Base-by-base conservation (phyloP, 805 yeast genomes). In the Kodamaea lidongshanica region DNA sequence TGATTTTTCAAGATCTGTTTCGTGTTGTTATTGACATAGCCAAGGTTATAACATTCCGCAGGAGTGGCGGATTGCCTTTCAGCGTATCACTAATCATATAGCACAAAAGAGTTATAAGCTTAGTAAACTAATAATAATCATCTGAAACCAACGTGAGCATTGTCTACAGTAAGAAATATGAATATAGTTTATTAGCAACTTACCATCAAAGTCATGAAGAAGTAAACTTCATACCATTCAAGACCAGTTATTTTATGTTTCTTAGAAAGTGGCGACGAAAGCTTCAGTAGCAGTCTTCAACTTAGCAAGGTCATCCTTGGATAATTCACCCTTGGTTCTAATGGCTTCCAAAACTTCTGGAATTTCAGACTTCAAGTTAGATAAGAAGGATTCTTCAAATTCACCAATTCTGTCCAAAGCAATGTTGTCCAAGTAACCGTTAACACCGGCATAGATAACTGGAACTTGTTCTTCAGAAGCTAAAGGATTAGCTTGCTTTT, bases 391-490 rank as follows among this genome's bases (percentile, higher is more conserved):
- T 54, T 77, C 70, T 80, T 92, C 99, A 61, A 84, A 92, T 64
- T 82, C 84, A 64, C 72, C 86, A 56, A 92, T 77, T 69, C 85
- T 82, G 61, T 79, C 77, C 50, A 89, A 70, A 50, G 92, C 83
- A 54, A 92, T 60, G 51, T 68, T 58, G 67, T 92, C 99, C 61
- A 92, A 80, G 88, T 60, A 87, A 79, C 99, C 99, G 80, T 89
- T 88, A 60, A 94, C 98, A 89, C 99, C 99, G 47, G 97, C 98
- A 78, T 67, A 92, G 64, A 92, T 87, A 63, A 87, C 73, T 63
- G 98, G 98, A 45, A 94, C 98, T 76, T 87, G 96, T 73, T 89
- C 96, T 73, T 92, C 96, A 58, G 97, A 94, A 63, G 95, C 81
- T 62, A 89, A 72, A 66, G 99, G 99, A 56, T 81, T 57, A 78